Percentiles rank a stretch among this genome's conserved stretches.
These are phyloP conservation scores for Trichoderma sp. DNA, from an alignment of 2,329 filamentous ascomycete species.

Conservation along the genomic window DNA sequence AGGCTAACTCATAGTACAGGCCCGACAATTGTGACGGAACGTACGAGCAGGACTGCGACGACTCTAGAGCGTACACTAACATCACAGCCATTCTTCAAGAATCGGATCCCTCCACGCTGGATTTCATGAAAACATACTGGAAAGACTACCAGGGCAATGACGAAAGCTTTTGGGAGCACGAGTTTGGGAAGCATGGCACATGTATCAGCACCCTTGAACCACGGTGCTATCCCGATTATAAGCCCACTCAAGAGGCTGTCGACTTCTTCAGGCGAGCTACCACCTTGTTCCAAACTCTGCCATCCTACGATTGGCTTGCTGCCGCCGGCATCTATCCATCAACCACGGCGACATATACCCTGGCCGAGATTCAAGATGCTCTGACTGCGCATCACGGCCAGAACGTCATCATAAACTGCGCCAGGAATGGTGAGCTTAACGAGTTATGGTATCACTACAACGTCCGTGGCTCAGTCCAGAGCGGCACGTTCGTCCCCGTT, in stretches of 20 bases:
- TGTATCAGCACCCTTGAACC: constrained; percentile 71
- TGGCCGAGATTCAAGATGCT: constrained; percentile 59
- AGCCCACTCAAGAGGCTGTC: constrained; percentile 63
- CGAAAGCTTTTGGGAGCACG: constrained; percentile 70
- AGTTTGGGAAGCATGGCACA: constrained; percentile 73
- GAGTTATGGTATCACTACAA: constrained; percentile 67
- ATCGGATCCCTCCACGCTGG: constrained; percentile 57
- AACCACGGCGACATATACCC: constrained; percentile 57
- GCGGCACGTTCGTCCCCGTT: constrained; percentile 60
- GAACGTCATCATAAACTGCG: constrained; percentile 61
- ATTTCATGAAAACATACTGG: constrained; percentile 72
- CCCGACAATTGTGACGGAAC: constrained; percentile 70
- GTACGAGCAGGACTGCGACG: constrained; percentile 68
- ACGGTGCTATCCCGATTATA: constrained; percentile 64
- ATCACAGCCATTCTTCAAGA: constrained; percentile 64
- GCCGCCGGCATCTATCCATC: constrained; percentile 62
- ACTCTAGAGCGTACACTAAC: constrained; percentile 62
- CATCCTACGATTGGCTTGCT: constrained; percentile 64
- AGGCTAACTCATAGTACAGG: neutral
- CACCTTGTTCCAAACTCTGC: constrained; percentile 64
- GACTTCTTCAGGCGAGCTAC: constrained; percentile 70
- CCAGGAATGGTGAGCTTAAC: constrained; percentile 46
- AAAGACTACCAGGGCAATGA: constrained; percentile 67
- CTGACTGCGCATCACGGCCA: constrained; percentile 57
- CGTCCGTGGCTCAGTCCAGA: constrained; percentile 57